phyloP scores from a whole-genome alignment of 1,139 yeast genomes.

The Lodderomyces theae region DNA sequence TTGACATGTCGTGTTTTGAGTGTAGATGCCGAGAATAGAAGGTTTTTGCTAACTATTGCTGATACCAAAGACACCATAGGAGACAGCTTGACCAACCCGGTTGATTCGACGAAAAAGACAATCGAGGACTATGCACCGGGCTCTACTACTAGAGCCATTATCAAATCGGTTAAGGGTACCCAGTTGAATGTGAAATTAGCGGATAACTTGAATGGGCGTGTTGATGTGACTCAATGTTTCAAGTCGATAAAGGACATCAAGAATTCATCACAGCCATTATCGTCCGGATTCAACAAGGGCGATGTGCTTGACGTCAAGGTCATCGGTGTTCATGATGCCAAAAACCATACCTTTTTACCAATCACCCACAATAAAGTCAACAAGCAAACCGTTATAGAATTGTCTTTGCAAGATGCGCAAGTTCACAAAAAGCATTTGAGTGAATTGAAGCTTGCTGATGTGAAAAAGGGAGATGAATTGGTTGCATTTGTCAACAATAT shows the following conservation, averaged over 20 bases:
- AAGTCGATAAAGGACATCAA: conserved; percentile 53
- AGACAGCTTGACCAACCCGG: conserved; percentile 48
- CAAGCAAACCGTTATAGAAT: conserved; percentile 60
- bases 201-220: conserved; percentile 75
- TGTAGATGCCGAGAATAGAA: conserved; percentile 61
- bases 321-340: conserved; percentile 75
- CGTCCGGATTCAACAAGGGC: conserved; percentile 53
- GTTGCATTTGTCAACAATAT: conserved; percentile 54
- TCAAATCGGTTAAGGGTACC: conserved; percentile 66
- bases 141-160: conserved; percentile 53
- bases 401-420: conserved; percentile 49
- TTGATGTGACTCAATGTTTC: conserved; percentile 73
- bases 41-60: conserved; percentile 66
- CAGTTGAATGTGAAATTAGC: conserved; percentile 77
- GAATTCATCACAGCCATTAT: conserved; percentile 58
- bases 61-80: conserved; percentile 22
- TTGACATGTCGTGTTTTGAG: conserved; percentile 63
- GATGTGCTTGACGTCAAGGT: conserved; percentile 61
- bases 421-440: conserved; percentile 20
- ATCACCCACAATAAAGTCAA: conserved; percentile 57
- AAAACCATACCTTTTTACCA: conserved; percentile 67
- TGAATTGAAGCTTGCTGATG: conserved; percentile 35
- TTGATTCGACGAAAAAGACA: conserved; percentile 50
- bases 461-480: conserved; percentile 43
- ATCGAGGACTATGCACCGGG: conserved; percentile 61